Base-by-base conservation (phyloP, 2,329 filamentous ascomycete genomes). In the Aspergillus terreus region DNA sequence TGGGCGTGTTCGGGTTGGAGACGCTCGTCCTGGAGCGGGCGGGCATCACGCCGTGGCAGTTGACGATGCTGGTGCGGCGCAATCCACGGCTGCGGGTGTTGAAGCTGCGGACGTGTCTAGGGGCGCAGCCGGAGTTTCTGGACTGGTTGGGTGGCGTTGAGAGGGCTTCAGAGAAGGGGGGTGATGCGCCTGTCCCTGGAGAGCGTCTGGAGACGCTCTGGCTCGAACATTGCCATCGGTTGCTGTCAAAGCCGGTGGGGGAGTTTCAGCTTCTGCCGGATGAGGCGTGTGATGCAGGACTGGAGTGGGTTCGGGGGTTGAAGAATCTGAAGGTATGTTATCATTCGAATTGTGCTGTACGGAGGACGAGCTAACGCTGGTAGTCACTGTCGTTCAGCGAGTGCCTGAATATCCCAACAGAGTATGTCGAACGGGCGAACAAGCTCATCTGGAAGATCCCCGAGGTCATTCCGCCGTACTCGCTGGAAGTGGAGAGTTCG, bases 21-120 rank as follows among this genome's bases (percentile, higher is more conserved):
- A 64, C 54, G 10, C 51, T 71, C 44, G 59, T 62, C 3, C 30
- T 71, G 32, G 64, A 69, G 52, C 63, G 69, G 7, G 61, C 66
- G 1, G 68, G 68, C 4, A 68, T 70, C 50, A 70, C 65, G 3
- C 58, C 64, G 6, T 64, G 63, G 56, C 69, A 71, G 51, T 49
- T 71, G 27, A 61, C 56, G 47, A 66, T 60, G 53, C 60, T 71
- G 45, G 62, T 71, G 25, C 58, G 60, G 50, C 58, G 50, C 7
- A 71, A 71, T 27, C 60, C 62, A 2, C 52, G 51, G 2, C 49
- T 71, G 21, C 60, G 36, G 7, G 58, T 63, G 5, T 45, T 71
- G 47, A 64, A 63, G 42, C 47, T 71, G 25, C 62, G 61, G 33
- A 69, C 65, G 30, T 69, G 69, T 32, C 57, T 61, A 4, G 69